Evolutionary conservation across 768 basidiomycete genomes (phyloP), one percentile per base, ranked within the genome.

Genomic region (Hemileccinum impolitum): DNA sequence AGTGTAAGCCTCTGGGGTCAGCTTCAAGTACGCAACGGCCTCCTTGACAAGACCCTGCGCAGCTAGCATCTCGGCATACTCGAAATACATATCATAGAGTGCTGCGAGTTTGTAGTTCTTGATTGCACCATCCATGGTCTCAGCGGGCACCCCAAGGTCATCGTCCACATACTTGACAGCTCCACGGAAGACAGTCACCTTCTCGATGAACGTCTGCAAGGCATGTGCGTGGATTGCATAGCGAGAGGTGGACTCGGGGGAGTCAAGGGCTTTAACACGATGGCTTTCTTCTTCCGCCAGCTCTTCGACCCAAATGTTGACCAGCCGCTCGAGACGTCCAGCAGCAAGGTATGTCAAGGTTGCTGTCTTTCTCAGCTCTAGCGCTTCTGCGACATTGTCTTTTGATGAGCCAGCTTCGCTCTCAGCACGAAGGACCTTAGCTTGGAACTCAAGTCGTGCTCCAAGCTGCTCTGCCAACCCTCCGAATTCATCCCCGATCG

Each of bases 291-390:
- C 95, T 61, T 97, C 94, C 2, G 69, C 68, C 66, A 95, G 72
- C 70, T 97, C 94, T 55, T 94, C 90, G 39, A 79, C 74, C 95
- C 95, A 98, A 60, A 99, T 93, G 53, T 80, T 82, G 31, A 95
- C 82, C 35, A 97, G 71, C 52, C 90, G 78, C 70, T 96, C 95
- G 21, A 99, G 73, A 48, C 84, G 82, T 13, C 88, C 84, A 17
- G 95, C 90, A 21, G 95, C 95, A 35, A 98, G 80, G 66, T 94
- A 99, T 15, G 94, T 95, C 40, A 97, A 70, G 0, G 89, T 91
- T 1, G 96, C 96, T 58, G 94, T 85, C 72, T 87, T 91, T 66
- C 91, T 77, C 63, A 81, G 81, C 50, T 81, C 75, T 53, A 63
- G 60, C 4, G 47, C 70, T 30, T 48, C 49, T 7, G 46, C 35